Evolutionary conservation across 2,329 filamentous ascomycete genomes (phyloP), one percentile per base, ranked within the genome.

Genomic region (Arthrobotrys pseudoclavata): DNA sequence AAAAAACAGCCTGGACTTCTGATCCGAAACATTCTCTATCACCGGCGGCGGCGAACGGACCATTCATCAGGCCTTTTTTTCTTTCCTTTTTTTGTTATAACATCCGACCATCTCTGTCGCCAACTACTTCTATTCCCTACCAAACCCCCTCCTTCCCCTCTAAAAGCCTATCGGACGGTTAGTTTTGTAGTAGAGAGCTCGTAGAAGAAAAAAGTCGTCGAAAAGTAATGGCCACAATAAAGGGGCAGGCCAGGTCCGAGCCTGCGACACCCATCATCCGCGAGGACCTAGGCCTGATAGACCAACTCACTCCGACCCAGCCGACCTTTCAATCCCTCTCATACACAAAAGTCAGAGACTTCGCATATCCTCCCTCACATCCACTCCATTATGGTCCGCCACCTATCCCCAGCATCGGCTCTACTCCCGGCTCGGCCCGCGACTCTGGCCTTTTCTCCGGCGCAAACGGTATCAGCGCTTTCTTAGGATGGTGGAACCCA

Each of bases 361-460:
- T 98, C 85, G 96, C 96, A 80, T 99, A 98, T 83, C 90, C 93
- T 34, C 83, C 88, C 26, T 87, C 88, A 69, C 92, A 98, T 84
- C 94, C 93, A 50, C 87, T 97, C 84, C 96, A 98, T 86, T 97
- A 97, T 86, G 96, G 96, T 0, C 92, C 95, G n/a, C 91, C 93
- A 15, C 91, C 91, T 42, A 91, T 94, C 81, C 87, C 63, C 4
- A 79, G 75, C 48, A 66, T 72, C 40, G 64, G 47, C 50, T 69
- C 69, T 29, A 79, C 75, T 12, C 75, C 75, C 52, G 69, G 75
- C 22, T 79, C 75, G 10, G 50, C 69, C 15, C 62, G 75, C 37
- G 67, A 74, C 40, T 79, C 75, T n/a, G 75, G 75, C 26, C 68
- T 79, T 37, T 79, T 79, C 64, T 50, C 68, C 12, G 47, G 68